phyloP scores from a whole-genome alignment of 208 protist species.

The Jaenimonas drosophilae region DNA sequence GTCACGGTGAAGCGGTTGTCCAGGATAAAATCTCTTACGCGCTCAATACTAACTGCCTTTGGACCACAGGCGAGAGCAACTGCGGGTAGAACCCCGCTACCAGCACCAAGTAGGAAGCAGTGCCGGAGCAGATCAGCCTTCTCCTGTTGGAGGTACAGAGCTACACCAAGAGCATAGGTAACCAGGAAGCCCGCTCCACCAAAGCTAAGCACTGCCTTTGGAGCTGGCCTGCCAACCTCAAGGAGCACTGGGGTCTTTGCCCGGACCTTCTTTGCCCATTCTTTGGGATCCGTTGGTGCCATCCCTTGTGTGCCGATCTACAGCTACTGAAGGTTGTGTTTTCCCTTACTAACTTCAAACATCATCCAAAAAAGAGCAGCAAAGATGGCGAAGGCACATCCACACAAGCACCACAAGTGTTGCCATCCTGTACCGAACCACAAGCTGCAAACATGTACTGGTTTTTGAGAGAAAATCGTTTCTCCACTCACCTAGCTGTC shows the following conservation, averaged over 20 bases:
- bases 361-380: no score
- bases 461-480: no score
- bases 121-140: slow-evolving; percentile 63
- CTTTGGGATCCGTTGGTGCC: slow-evolving; percentile 44
- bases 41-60: slow-evolving; percentile 56
- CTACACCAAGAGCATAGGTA: slow-evolving; percentile 82
- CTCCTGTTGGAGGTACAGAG: slow-evolving; percentile 81
- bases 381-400: no score
- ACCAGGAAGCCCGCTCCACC: slow-evolving; percentile 80
- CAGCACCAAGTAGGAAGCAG: slow-evolving; percentile 72
- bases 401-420: no score
- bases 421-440: no score
- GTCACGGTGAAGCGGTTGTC: slow-evolving; percentile 70
- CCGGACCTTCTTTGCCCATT: slow-evolving; percentile 67
- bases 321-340: no score
- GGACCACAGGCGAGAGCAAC: slow-evolving; percentile 71
- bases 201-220: slow-evolving; percentile 80
- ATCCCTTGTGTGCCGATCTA: no score
- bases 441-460: no score
- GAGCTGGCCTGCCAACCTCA: slow-evolving; percentile 71
- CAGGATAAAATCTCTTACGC: slow-evolving; percentile 71
- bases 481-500: no score
- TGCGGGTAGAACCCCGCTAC: slow-evolving; percentile 70
- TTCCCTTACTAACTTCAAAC: no score
- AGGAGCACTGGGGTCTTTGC: slow-evolving; percentile 75